A percentile compares a stretch with the other conserved stretches of the same genome.
Conservation (phyloP, 1,284 basidiomycete species). For the Peniophora sp. region DNA sequence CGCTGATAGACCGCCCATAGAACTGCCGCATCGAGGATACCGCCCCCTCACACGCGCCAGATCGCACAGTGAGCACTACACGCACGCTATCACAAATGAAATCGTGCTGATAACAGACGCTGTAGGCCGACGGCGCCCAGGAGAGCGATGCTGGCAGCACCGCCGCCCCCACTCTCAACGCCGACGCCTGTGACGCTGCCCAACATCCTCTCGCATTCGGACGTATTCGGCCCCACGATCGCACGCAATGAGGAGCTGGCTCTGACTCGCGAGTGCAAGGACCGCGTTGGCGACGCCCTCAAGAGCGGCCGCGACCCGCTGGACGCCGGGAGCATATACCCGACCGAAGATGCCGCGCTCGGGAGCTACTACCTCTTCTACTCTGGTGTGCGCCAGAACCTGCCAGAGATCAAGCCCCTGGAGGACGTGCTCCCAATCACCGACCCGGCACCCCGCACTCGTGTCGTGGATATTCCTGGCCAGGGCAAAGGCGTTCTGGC, state of each 20-base stretch:
- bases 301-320: neutral
- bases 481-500: conserved; percentile 19
- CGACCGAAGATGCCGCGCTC: neutral
- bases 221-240: neutral
- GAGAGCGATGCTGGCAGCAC: neutral
- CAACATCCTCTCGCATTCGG: neutral
- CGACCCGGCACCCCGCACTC: neutral
- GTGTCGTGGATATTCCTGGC: conserved; percentile 11
- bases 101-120: too few species aligned
- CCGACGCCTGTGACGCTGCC: neutral
- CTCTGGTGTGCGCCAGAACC: neutral
- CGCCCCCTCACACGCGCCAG: too few species aligned
- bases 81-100: too few species aligned
- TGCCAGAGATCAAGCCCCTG: neutral
- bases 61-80: too few species aligned
- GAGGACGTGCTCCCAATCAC: neutral
- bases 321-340: neutral
- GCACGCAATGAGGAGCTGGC: neutral
- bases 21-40: too few species aligned
- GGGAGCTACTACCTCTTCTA: conserved; percentile 1
- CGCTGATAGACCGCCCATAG: too few species aligned
- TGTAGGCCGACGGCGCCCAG: too few species aligned
- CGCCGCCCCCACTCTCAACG: neutral
- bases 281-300: neutral
- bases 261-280: neutral